Evolutionary conservation across 2,329 filamentous ascomycete species (phyloP), one percentile per base, ranked within the genome.

Genomic region (Bimuria novae-zelandiae): DNA sequence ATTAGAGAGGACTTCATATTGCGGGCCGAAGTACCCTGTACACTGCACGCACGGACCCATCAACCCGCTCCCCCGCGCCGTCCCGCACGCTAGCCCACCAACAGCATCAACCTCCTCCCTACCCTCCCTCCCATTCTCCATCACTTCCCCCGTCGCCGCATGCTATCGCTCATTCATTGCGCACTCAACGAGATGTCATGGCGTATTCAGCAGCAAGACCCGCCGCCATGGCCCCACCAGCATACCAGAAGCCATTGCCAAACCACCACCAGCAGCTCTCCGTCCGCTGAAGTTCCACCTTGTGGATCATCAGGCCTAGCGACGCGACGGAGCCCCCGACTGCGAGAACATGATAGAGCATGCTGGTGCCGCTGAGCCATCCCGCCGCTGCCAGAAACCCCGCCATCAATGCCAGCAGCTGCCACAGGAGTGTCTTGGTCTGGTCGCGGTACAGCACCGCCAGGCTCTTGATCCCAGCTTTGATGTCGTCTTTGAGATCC

Each of bases 401-500:
- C 4, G 30, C 11, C 4, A 33, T 33, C 10, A 12, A 33, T 4
- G n/a, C 4, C 10, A 33, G 4, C 14, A 36, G n/a, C n/a, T 7
- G 5, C 10, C 14, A 36, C 3, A 36, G 16, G 14, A 36, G 4
- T 3, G n/a, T 12, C 33, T 36, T 36, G 12, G 8, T 17, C 3
- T n/a, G 8, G n/a, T n/a, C 16, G 3, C n/a, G 33, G 12, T 8
- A 36, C 14, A 56, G 41, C 7, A 56, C 54, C 2, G 49, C 50
- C 25, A 36, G 50, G 16, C 50, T 56, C 33, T 29, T 29, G 12
- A 75, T 65, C 2, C 72, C 72, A 3, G 65, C 60, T 49, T 69
- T 66, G 23, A 71, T 40, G 49, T 76, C 74, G 32, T 68, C 66
- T 12, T 61, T 59, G 2, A 64, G 57, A 51, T 76, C 74, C 32